Evolutionary conservation across 225 moss, liverwort and hornwort genomes (phyloP), one percentile per base, ranked within the genome.

Genomic region (Pseudoscleropodium purum): DNA sequence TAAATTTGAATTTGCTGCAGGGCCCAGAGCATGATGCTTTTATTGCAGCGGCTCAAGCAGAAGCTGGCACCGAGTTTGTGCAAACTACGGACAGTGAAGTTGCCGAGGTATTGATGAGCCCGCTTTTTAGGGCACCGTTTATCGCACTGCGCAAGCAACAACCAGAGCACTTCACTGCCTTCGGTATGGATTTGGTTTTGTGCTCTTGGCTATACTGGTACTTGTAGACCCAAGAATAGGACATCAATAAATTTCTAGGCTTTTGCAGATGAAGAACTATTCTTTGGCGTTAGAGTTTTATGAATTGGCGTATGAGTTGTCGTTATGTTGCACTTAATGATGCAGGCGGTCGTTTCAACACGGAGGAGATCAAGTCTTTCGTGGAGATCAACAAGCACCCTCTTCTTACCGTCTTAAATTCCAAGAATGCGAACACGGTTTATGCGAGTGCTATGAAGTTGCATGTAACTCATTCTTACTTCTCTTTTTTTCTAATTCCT

Each of bases 361-460:
- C 65, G 66, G 90, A 88, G 61, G 95, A 92, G 68, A 90, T 99
- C 74, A 86, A 72, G 62, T 84, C 90, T 52, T 97, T 99, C 82
- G 94, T 97, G 87, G 90, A 90, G 80, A 75, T 95, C 83, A 97
- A 97, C 91, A 99, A 96, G 93, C 90, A 94, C 84, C 94, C 95
- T 20, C 94, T 99, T 63, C 93, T 97, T 33, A 94, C 93, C 9
- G 87, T 93, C 77, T 84, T 99, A 89, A 86, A 95, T 90, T 86
- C 94, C 52, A 91, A 91, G 68, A 97, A 96, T 88, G 91, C 94
- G 13, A 93, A 90, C 74, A 91, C 90, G 75, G 93, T 99, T 56
- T 99, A 97, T 41, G 79, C 92, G 69, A 99, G 97, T 92, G 92
- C 95, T 39, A 49, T 96, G 82, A 96, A 97, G 91, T 93, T 97